Conservation (phyloP, 495 filamentous ascomycete genomes). For the Clohesyomyces aquaticus region DNA sequence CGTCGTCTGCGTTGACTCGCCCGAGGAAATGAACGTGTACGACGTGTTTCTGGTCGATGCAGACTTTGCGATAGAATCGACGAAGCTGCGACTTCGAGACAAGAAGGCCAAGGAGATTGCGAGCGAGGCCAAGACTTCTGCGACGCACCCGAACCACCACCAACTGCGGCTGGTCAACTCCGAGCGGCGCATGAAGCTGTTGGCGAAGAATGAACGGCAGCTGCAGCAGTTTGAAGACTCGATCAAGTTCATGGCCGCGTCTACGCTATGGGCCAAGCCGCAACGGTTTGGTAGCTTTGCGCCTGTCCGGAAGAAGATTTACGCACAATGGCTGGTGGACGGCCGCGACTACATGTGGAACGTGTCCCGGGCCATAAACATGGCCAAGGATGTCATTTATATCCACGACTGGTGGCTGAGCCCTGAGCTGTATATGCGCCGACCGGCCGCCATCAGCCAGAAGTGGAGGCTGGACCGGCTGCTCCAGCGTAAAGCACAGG, state of each 20-base stretch:
- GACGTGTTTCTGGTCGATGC: slow-evolving; percentile 95
- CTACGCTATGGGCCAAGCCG: slow-evolving; percentile 75
- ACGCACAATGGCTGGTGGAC: slow-evolving; percentile 97
- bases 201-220: slow-evolving; percentile 87
- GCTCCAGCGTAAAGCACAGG: slow-evolving; percentile 88
- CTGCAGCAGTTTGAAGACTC: slow-evolving; percentile 92
- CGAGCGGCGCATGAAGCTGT: slow-evolving; percentile 85
- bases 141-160: slow-evolving; percentile 70
- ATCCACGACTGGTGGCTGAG: slow-evolving; percentile 99
- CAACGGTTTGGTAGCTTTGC: slow-evolving; percentile 95
- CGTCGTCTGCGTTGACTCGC: slow-evolving; percentile 95
- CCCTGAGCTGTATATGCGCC: slow-evolving; percentile 93
- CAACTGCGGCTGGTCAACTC: slow-evolving; percentile 80
- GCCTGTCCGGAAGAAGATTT: slow-evolving; percentile 80
- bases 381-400: slow-evolving; percentile 97
- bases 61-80: slow-evolving; percentile 76
- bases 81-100: slow-evolving; percentile 61
- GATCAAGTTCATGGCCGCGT: slow-evolving; percentile 78
- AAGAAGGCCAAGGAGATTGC: slow-evolving; percentile 57
- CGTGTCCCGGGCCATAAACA: slow-evolving; percentile 93
- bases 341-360: slow-evolving; percentile 99
- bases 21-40: slow-evolving; percentile 98
- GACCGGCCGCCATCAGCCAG: slow-evolving; percentile 94
- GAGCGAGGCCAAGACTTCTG: slow-evolving; percentile 64
- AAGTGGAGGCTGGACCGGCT: slow-evolving; percentile 97